Conservation (phyloP, 2,329 filamentous ascomycete species). For the Pestalotiopsis sp. region DNA sequence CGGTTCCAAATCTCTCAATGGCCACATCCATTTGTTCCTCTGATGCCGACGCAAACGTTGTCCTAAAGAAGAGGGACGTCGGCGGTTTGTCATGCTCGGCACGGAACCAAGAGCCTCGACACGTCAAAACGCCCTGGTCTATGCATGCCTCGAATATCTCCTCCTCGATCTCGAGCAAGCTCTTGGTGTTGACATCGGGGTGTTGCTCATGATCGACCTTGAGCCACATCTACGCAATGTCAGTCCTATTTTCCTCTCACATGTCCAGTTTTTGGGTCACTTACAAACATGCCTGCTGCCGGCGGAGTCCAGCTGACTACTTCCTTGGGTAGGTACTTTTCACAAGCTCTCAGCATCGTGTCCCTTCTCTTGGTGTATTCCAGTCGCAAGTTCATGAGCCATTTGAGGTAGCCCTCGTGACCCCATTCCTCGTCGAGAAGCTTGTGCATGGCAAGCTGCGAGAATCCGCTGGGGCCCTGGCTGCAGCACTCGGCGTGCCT, state of each 20-base stretch:
- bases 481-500: conserved; percentile 82
- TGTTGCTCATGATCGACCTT: conserved; percentile 68
- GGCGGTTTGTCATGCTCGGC: conserved; percentile 66
- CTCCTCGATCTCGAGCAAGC: conserved; percentile 74
- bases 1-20: conserved; percentile 74
- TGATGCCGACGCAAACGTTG: conserved; percentile 84
- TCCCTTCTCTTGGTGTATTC: conserved; percentile 83
- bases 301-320: conserved; percentile 81
- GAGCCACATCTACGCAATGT: conserved; percentile 67
- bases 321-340: conserved; percentile 72
- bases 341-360: conserved; percentile 77
- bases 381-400: conserved; percentile 80
- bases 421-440: conserved; percentile 94
- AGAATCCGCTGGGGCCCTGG: conserved; percentile 84
- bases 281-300: conserved; percentile 91
- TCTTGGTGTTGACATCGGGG: conserved; percentile 56
- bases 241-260: not conserved
- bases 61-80: conserved; percentile 79
- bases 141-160: conserved; percentile 82
- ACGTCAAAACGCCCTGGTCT: conserved; percentile 76
- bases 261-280: conserved; percentile 38
- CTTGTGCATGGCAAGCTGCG: conserved; percentile 84
- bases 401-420: conserved; percentile 84
- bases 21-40: conserved; percentile 71
- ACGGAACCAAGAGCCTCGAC: conserved; percentile 88